Percentiles rank a stretch among this genome's conserved stretches.
phyloP scores from a whole-genome alignment of 2,329 filamentous ascomycete species.

The Colletotrichum brevisporum region DNA sequence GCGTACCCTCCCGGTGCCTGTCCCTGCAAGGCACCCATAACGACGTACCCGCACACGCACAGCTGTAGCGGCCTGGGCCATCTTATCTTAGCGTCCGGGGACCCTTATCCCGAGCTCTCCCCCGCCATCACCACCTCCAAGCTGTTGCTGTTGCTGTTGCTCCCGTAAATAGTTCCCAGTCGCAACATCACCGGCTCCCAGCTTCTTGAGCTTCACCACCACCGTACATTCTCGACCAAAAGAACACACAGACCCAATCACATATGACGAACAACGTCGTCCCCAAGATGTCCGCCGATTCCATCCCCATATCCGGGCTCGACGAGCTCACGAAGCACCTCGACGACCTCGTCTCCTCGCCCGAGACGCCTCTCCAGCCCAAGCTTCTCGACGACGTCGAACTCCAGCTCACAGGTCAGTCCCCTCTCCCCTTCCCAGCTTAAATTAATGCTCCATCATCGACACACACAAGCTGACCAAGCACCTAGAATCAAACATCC shows the following conservation, averaged over 20 bases:
- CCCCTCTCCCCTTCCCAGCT: no score
- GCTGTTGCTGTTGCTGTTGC: no score
- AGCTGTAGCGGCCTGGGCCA: conserved; percentile 9
- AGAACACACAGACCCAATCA: not conserved
- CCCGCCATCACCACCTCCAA: conserved; percentile 4
- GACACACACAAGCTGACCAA: not conserved
- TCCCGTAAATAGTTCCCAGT: not conserved
- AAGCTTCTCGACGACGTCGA: conserved; percentile 72
- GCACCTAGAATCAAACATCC: conserved; percentile 64
- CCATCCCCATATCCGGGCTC: conserved; percentile 65
- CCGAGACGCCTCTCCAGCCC: conserved; percentile 57
- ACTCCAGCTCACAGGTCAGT: conserved; percentile 68
- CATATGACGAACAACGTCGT: conserved; percentile 51
- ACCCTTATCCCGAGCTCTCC: conserved; percentile 27
- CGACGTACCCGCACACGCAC: conserved; percentile 16
- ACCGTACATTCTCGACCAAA: conserved; percentile 38
- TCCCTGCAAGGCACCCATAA: conserved; percentile 5
- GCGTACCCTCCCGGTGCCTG: no score
- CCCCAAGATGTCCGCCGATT: conserved; percentile 56
- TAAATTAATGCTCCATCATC: not conserved
- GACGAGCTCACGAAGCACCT: conserved; percentile 69
- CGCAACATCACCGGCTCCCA: conserved; percentile 9
- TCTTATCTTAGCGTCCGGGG: conserved; percentile 36
- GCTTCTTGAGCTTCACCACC: not conserved
- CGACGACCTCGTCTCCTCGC: conserved; percentile 61